Percentiles rank a stretch among this genome's conserved stretches.
Evolutionary conservation across 2,329 filamentous ascomycete species (phyloP).

Genomic region (Neopestalotiopsis sp.): DNA sequence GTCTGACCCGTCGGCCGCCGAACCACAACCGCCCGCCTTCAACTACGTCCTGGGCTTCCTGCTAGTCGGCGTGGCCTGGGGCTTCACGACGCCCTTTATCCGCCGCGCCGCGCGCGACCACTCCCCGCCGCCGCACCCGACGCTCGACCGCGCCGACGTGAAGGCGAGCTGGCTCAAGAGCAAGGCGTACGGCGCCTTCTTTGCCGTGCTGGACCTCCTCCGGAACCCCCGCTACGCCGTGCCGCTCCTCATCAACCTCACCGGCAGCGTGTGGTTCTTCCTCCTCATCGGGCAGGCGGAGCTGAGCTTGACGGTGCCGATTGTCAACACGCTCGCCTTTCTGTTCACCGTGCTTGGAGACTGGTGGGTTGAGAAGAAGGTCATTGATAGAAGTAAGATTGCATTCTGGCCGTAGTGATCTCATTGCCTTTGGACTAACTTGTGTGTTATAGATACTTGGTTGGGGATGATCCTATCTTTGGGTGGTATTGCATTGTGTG

Average conservation of each 20-base stretch:
- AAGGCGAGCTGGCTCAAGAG: slow-evolving; percentile 64
- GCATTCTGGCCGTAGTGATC: neutral
- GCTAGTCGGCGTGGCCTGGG: slow-evolving; percentile 91
- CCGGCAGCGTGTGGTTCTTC: slow-evolving; percentile 96
- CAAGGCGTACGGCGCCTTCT: slow-evolving; percentile 69
- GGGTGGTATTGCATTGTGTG: slow-evolving; percentile 81
- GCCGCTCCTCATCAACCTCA: slow-evolving; percentile 85
- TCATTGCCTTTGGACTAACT: slow-evolving; percentile 12
- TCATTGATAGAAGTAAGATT: slow-evolving; percentile 76
- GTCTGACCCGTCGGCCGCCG: slow-evolving; percentile 24
- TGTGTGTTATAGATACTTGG: slow-evolving; percentile 78
- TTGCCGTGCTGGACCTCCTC: slow-evolving; percentile 78
- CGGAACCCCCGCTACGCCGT: slow-evolving; percentile 83
- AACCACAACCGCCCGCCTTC: slow-evolving; percentile 59
- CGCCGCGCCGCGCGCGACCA: slow-evolving; percentile 81
- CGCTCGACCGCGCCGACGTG: slow-evolving; percentile 57
- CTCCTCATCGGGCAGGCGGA: slow-evolving; percentile 91
- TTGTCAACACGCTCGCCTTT: slow-evolving; percentile 93
- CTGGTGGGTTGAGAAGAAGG: slow-evolving; percentile 92
- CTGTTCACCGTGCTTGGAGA: slow-evolving; percentile 95
- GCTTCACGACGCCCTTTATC: slow-evolving; percentile 91
- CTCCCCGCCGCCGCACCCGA: slow-evolving; percentile 63
- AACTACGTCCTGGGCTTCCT: slow-evolving; percentile 91
- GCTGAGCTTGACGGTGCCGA: slow-evolving; percentile 89
- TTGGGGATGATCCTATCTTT: slow-evolving; percentile 82